Base-by-base conservation (phyloP, 441 rosid genomes). In the Jatropha podagrica region DNA sequence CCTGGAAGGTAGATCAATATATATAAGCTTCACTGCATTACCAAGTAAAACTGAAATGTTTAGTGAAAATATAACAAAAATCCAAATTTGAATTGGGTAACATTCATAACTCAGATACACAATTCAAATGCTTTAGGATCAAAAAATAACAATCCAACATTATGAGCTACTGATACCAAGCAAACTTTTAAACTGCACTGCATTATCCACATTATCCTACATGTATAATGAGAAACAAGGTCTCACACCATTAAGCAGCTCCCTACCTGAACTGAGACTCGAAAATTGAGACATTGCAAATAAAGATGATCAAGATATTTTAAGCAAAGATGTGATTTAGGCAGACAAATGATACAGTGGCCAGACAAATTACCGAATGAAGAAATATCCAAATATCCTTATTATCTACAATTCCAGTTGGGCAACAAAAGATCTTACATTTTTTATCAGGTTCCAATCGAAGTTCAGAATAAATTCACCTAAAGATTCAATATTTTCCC, bases 1-100 rank as follows among this genome's bases (percentile, higher is more conserved):
- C 96, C 99, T 95, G 95, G 76, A 81, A 73, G 49, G 69, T 52
- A 71, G 72, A 80, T 65, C 73, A 77, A 72, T 26, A 77, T 46
- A 74, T 78, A 56, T 72, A 74, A 60, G 54, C 32, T 20, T 70
- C 65, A 65, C 14, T 27, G 41, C 13, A 55, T 4, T 55, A 66
- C 61, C 59, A 68, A 38, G 56, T 14, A 76, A 49, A 62, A 55
- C 11, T 73, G 32, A 67, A 51, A 69, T 7, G 40, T 15, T 8
- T 32, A 27, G 23, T 20, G 12, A 51, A 56, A 67, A 77, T 48
- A 37, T 46, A 32, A 56, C 59, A 44, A 27, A 37, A 44, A 44
- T 38, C 38, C 42, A 55, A 49, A 9, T 56, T 41, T 71, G 7
- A 17, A 70, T 38, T 71, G 37, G 18, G 23, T 5, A 65, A 58